phyloP scores from a whole-genome alignment of 768 basidiomycete species.

The Crucibulum laeve region DNA sequence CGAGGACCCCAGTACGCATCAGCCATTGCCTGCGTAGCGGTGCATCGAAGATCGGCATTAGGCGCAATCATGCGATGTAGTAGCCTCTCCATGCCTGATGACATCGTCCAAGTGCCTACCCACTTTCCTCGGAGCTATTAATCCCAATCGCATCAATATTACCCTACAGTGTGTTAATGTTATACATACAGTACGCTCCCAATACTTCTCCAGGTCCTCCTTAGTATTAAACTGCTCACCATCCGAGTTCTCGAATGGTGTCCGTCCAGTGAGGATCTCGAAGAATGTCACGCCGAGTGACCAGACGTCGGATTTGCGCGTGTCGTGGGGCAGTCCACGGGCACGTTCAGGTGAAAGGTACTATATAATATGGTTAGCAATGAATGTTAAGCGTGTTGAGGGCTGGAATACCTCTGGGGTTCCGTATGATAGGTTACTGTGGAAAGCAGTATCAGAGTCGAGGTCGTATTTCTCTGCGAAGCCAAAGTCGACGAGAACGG shows the following conservation, averaged over 20 bases:
- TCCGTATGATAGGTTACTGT: constrained; percentile 81
- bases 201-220: constrained; percentile 83
- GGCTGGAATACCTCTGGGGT: constrained; percentile 72
- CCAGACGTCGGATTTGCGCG: constrained; percentile 87
- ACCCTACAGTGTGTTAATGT: background rate
- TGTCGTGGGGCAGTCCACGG: constrained; percentile 85
- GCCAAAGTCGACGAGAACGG: constrained; percentile 93
- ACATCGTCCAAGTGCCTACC: constrained; percentile 79
- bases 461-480: constrained; percentile 87
- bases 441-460: constrained; percentile 61
- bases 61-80: constrained; percentile 77
- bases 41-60: constrained; percentile 78
- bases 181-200: constrained; percentile 66
- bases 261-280: constrained; percentile 88
- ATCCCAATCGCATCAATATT: background rate
- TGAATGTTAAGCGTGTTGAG: background rate
- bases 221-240: constrained; percentile 74
- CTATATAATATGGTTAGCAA: constrained; percentile 29
- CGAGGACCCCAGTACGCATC: constrained; percentile 62
- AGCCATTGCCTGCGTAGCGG: constrained; percentile 55
- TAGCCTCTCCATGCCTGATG: constrained; percentile 57
- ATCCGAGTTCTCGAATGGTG: constrained; percentile 84
- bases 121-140: constrained; percentile 72
- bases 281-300: constrained; percentile 90
- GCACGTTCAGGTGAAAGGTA: constrained; percentile 94